Base-by-base conservation (phyloP, 192 early-diverging fungal genomes). In the Borealophlyctis nickersoniae region DNA sequence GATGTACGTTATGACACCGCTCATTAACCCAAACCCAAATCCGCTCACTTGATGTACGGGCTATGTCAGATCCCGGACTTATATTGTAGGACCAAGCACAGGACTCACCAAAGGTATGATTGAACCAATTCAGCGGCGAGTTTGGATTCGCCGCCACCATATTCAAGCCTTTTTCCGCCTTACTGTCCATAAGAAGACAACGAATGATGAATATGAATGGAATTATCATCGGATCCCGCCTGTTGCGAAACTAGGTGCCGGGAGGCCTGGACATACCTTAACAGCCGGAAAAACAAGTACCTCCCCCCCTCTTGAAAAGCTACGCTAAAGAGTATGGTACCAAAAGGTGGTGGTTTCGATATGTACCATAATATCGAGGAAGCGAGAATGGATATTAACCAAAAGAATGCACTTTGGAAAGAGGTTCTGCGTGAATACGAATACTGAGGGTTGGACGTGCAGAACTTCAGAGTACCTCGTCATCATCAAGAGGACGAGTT, bases 341-440 rank as follows among this genome's bases (percentile, higher is more conserved):
- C n/a, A n/a, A n/a, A n/a, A n/a, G n/a, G n/a, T n/a, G n/a, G n/a
- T n/a, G n/a, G n/a, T n/a, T n/a, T n/a, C n/a, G n/a, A n/a, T n/a
- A 86, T 28, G 63, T 74, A 89, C 88, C 90, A 92, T 56, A 91
- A 80, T n/a, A 80, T 71, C 13, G 89, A 87, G 7, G 90, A 77
- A 0, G 91, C 27, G 0, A 92, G 74, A 30, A 92, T 74, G 0
- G 91, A 86, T 23, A 91, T 56, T 14, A 92, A 73, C 83, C 89
- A 92, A 63, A 92, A 92, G 74, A 92, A 92, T 13, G 90, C 89
- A 59, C 91, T 92, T 49, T 1, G 31, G 45, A 55, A 39, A 23
- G 22, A 19, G 4, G 35, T 4, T 33, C 58, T 11, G 33, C 56
- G 9, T 24, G 22, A 14, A 53, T 5, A 53, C 52, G 52, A 9